A percentile compares a stretch with the other conserved stretches of the same genome.
phyloP scores from a whole-genome alignment of 306 rosid genomes.

The Trichosanthes cucumerina region DNA sequence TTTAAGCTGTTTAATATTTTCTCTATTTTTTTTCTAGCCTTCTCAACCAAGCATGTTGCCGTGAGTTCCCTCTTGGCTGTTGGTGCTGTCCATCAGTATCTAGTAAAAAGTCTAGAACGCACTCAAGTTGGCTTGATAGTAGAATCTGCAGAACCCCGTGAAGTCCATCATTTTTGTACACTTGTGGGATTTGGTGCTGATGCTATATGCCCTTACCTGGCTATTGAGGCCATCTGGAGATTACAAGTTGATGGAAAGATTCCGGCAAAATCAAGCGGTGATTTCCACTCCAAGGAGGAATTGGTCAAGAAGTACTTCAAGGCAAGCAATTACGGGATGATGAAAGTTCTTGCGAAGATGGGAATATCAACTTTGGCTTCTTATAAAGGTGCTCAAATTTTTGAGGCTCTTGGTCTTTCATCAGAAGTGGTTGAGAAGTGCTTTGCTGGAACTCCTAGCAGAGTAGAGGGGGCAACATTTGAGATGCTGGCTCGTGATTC shows the following conservation, averaged over 20 bases:
- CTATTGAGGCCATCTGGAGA: slow-evolving; percentile 84
- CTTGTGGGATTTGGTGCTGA: slow-evolving; percentile 95
- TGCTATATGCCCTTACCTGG: slow-evolving; percentile 89
- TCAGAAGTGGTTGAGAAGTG: slow-evolving; percentile 86
- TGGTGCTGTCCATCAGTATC: slow-evolving; percentile 94
- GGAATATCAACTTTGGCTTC: slow-evolving; percentile 99
- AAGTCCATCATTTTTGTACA: slow-evolving; percentile 97
- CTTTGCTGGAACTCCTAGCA: slow-evolving; percentile 95
- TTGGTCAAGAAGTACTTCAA: slow-evolving; percentile 75
- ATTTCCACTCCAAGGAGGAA: slow-evolving; percentile 57
- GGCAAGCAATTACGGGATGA: slow-evolving; percentile 94
- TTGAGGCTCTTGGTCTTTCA: slow-evolving; percentile 96
- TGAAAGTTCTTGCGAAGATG: slow-evolving; percentile 99
- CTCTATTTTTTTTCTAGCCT: slow-evolving; percentile 36
- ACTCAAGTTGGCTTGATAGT: slow-evolving; percentile 83
- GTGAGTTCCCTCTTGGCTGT: slow-evolving; percentile 95
- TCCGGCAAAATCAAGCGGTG: slow-evolving; percentile 67
- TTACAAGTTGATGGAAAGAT: slow-evolving; percentile 93
- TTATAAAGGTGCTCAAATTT: slow-evolving; percentile 97
- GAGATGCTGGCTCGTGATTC: slow-evolving; percentile 81
- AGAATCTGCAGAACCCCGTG: slow-evolving; percentile 99
- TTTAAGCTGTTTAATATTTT: neutral
- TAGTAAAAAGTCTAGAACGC: slow-evolving; percentile 84
- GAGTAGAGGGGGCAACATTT: slow-evolving; percentile 97
- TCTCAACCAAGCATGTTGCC: slow-evolving; percentile 68